A percentile compares a stretch with the other conserved stretches of the same genome.
Conservation (phyloP, 2,329 filamentous ascomycete genomes). For the Exophiala spinifera region DNA sequence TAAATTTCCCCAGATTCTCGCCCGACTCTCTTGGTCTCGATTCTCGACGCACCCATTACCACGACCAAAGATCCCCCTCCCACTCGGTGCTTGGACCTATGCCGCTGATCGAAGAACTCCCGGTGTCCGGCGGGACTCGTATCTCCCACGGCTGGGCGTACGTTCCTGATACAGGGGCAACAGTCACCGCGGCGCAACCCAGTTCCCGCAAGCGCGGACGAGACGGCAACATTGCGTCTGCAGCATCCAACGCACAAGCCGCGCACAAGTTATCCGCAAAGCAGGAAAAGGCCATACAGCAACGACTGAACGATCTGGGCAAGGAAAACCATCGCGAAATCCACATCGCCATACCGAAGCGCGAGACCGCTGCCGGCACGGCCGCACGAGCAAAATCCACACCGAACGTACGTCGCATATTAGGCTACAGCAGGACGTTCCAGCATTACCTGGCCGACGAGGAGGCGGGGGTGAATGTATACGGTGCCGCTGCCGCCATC, state of each 20-base stretch:
- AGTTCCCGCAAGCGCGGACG: slow-evolving; percentile 46
- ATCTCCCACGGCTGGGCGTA: slow-evolving; percentile 85
- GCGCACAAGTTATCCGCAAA: slow-evolving; percentile 70
- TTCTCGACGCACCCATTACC: neutral
- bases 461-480: slow-evolving; percentile 40
- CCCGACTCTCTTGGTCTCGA: neutral
- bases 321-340: slow-evolving; percentile 70
- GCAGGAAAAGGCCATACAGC: slow-evolving; percentile 75
- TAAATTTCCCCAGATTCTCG: no score
- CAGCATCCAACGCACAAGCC: slow-evolving; percentile 28
- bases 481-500: slow-evolving; percentile 15
- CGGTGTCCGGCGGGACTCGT: slow-evolving; percentile 52
- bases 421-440: slow-evolving; percentile 50
- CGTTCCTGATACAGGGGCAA: slow-evolving; percentile 70
- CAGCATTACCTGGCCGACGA: slow-evolving; percentile 52
- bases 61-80: neutral
- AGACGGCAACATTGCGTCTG: slow-evolving; percentile 51
- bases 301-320: slow-evolving; percentile 79
- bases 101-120: slow-evolving; percentile 14
- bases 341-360: slow-evolving; percentile 60
- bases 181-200: slow-evolving; percentile 51
- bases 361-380: slow-evolving; percentile 33
- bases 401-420: slow-evolving; percentile 46
- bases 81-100: neutral
- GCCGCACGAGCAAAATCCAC: slow-evolving; percentile 43